A percentile compares a stretch with the other conserved stretches of the same genome.
Evolutionary conservation across 2,329 filamentous ascomycete species (phyloP).

Genomic region (Aspergillus novofumigatus): DNA sequence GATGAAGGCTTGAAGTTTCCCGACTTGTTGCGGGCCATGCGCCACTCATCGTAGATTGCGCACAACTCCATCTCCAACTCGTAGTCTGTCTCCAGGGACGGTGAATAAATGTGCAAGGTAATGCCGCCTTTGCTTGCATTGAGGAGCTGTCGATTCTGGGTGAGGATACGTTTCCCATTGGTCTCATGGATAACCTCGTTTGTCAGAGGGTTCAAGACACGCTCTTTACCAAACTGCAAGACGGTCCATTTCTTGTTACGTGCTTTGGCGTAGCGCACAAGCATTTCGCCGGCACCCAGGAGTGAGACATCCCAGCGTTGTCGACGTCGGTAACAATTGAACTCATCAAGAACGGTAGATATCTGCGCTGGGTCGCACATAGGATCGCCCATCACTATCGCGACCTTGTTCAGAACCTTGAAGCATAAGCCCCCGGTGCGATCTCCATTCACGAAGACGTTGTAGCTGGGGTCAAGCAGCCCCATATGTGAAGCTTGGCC

Average conservation of each 20-base stretch:
- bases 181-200: neutral
- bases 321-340: neutral
- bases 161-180: neutral
- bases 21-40: neutral
- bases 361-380: neutral
- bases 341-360: neutral
- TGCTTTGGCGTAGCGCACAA: neutral
- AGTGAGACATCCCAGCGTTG: neutral
- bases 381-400: neutral
- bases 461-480: neutral
- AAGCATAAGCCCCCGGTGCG: neutral
- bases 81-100: neutral
- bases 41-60: neutral
- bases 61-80: neutral
- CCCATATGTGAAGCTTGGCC: neutral
- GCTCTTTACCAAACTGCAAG: neutral
- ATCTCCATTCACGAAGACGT: neutral
- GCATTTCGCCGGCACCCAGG: neutral
- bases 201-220: neutral
- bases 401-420: neutral
- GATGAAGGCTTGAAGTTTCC: slow-evolving; percentile 3
- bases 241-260: neutral
- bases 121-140: neutral
- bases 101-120: neutral
- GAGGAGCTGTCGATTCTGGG: neutral